Conservation (phyloP, 2,329 filamentous ascomycete genomes). For the Fusarium anguioides region DNA sequence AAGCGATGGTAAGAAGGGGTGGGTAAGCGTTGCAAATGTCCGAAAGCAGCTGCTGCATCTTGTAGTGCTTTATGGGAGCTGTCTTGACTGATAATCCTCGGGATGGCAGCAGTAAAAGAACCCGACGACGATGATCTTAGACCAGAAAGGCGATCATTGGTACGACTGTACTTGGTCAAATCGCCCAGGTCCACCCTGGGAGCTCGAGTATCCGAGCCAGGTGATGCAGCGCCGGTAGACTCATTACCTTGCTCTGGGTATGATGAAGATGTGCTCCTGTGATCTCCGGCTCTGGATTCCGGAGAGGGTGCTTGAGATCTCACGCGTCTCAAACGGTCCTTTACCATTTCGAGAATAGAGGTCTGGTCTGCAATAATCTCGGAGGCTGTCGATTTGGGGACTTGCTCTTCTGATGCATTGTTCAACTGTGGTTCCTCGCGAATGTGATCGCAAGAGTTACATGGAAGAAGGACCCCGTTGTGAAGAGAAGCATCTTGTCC, state of each 20-base stretch:
- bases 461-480: conserved; percentile 1
- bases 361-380: conserved; percentile 34
- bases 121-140: conserved; percentile 47
- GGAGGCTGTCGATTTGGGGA: neutral
- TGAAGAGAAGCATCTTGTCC: conserved; percentile 25
- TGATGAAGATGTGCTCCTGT: conserved; percentile 48
- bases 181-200: conserved; percentile 46
- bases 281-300: conserved; percentile 3
- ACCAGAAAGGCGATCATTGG: conserved; percentile 46
- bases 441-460: neutral
- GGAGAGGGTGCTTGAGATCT: conserved; percentile 26
- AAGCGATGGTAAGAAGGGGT: conserved; percentile 41
- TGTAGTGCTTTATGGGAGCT: conserved; percentile 36
- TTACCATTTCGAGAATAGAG: conserved; percentile 31
- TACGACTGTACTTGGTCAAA: conserved; percentile 46
- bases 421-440: conserved; percentile 25
- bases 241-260: conserved; percentile 44
- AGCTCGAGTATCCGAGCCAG: conserved; percentile 31
- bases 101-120: conserved; percentile 30
- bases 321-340: conserved; percentile 17
- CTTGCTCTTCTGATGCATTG: conserved; percentile 6
- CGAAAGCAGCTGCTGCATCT: conserved; percentile 43
- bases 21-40: conserved; percentile 43
- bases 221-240: conserved; percentile 45
- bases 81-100: conserved; percentile 14